Evolutionary conservation across 768 basidiomycete species (phyloP).

Genomic region (Cyclocybe aegerita): DNA sequence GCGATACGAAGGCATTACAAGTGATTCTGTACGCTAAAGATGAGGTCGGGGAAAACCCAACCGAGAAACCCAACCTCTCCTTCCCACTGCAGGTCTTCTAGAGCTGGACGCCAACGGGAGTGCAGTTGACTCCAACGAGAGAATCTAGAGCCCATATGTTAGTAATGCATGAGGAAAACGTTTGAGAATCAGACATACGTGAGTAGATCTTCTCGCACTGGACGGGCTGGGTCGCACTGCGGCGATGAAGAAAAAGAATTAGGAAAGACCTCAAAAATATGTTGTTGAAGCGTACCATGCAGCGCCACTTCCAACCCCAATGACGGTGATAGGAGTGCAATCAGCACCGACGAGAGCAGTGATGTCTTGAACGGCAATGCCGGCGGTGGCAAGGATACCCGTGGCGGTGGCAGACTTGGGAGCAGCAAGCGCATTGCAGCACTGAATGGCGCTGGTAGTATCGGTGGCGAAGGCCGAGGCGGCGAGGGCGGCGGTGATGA

Average conservation of each 20-base stretch:
- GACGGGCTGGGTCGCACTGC: slow-evolving; percentile 6
- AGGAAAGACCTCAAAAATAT: not conserved
- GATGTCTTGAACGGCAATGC: slow-evolving; percentile 8
- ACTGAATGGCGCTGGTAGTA: slow-evolving; percentile 14
- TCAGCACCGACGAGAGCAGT: slow-evolving; percentile 10
- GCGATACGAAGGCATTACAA: too few relatives aligned
- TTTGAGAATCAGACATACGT: not conserved
- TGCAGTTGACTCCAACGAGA: slow-evolving; percentile 12
- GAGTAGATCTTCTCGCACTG: slow-evolving; percentile 11
- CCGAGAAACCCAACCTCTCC: too few relatives aligned
- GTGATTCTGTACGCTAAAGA: too few relatives aligned
- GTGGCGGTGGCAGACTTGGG: not conserved
- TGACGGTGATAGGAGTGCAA: slow-evolving; percentile 20
- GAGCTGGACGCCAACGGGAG: slow-evolving; percentile 7
- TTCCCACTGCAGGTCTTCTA: not conserved
- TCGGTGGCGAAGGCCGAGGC: slow-evolving; percentile 7
- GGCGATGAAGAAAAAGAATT: not conserved
- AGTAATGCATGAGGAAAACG: not conserved
- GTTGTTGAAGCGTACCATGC: slow-evolving; percentile 7
- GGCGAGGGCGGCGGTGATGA: slow-evolving; percentile 12
- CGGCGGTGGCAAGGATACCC: slow-evolving; percentile 8
- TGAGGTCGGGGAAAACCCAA: too few relatives aligned
- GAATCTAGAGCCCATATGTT: slow-evolving; percentile 1
- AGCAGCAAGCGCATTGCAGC: slow-evolving; percentile 17
- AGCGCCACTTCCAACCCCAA: slow-evolving; percentile 16